Percentiles rank a stretch among this genome's conserved stretches.
Evolutionary conservation across 176 grass and related monocot species (phyloP).

Genomic region (Pharus latifolius): DNA sequence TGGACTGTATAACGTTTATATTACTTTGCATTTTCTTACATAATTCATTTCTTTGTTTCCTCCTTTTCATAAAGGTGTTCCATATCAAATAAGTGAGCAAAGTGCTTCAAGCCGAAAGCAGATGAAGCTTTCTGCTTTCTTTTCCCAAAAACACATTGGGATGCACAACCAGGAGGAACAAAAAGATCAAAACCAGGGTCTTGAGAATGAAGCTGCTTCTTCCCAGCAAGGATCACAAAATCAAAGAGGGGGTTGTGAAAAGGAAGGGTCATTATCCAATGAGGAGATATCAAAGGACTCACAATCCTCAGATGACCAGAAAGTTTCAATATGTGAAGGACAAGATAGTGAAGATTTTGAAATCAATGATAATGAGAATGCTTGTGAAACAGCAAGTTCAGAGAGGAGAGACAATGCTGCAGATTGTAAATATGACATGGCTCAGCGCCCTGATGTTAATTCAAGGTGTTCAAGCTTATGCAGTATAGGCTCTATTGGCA

Average conservation of each 20-base stretch:
- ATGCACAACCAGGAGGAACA: not conserved
- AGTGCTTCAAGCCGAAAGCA: constrained; percentile 56
- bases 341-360: constrained; percentile 14
- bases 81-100: constrained; percentile 61
- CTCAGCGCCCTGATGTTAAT: constrained; percentile 25
- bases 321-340: constrained; percentile 26
- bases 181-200: constrained; percentile 4
- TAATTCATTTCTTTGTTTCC: not conserved
- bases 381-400: constrained; percentile 29
- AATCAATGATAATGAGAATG: constrained; percentile 17
- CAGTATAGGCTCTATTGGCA: constrained; percentile 27
- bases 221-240: constrained; percentile 14
- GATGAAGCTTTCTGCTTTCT: constrained; percentile 84
- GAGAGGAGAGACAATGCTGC: constrained; percentile 26
- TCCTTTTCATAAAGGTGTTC: constrained; percentile 35
- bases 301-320: constrained; percentile 21
- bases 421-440: constrained; percentile 7
- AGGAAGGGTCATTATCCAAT: constrained; percentile 19
- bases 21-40: not conserved
- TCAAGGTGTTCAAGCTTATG: constrained; percentile 34
- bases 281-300: constrained; percentile 21
- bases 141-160: constrained; percentile 46
- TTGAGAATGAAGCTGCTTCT: constrained; percentile 28
- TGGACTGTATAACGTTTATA: not conserved
- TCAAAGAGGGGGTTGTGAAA: constrained; percentile 1